phyloP scores from a whole-genome alignment of 306 rosid genomes.

The Cucurbita moschata region DNA sequence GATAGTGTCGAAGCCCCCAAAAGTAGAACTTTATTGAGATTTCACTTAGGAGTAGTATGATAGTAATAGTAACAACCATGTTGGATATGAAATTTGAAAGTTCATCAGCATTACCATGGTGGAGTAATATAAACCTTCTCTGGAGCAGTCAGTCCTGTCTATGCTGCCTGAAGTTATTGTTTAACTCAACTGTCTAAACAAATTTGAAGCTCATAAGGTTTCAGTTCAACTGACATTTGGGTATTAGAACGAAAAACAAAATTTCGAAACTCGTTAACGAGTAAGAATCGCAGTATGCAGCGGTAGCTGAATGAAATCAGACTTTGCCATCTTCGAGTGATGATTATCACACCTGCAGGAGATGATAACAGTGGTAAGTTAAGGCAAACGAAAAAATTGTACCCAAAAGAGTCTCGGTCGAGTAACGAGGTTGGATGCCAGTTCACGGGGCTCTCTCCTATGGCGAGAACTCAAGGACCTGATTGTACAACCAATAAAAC shows the following conservation, averaged over 20 bases:
- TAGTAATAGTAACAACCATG: neutral
- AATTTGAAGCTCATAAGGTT: neutral
- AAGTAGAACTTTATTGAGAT: neutral
- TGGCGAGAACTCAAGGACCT: no score
- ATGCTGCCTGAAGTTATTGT: neutral
- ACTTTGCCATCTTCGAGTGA: neutral
- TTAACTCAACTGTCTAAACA: slow-evolving; percentile 1
- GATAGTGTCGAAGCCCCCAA: neutral
- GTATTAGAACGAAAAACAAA: neutral
- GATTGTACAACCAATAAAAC: no score
- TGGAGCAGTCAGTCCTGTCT: neutral
- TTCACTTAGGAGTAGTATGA: neutral
- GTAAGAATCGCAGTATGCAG: no score
- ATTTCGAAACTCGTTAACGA: neutral
- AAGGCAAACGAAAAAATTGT: neutral
- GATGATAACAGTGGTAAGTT: neutral
- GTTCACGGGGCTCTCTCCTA: neutral
- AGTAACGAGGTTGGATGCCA: neutral
- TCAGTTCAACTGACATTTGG: neutral
- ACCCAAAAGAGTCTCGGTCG: neutral
- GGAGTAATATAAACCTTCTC: neutral
- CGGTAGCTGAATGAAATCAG: neutral
- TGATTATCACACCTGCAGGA: neutral
- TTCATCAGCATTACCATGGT: neutral
- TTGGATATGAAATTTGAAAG: neutral